Percentiles rank a stretch among this genome's conserved stretches.
These are phyloP conservation scores for Fistulinella cinereoalba DNA, from an alignment of 1,284 basidiomycete genomes.

Conservation along the genomic window DNA sequence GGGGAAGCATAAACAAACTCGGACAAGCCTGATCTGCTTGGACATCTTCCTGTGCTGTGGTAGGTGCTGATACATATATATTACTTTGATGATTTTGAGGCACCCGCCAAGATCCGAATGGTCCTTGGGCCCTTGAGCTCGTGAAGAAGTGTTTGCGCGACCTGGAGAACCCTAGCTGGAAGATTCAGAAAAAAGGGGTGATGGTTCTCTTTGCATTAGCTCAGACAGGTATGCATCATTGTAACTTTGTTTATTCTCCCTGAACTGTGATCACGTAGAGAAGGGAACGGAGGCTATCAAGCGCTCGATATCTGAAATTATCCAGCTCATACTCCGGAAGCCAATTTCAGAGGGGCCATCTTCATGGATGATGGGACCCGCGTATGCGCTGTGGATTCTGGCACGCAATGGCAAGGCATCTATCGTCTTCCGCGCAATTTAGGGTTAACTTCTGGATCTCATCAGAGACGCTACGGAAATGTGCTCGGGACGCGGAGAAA, in stretches of 20 bases:
- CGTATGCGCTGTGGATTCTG: slow-evolving; percentile 12
- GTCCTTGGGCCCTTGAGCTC: slow-evolving; percentile 11
- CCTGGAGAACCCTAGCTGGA: slow-evolving; percentile 15
- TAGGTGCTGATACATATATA: no score
- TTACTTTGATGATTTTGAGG: no score
- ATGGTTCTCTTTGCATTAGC: slow-evolving; percentile 23
- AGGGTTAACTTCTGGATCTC: background rate
- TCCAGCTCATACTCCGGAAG: slow-evolving; percentile 21
- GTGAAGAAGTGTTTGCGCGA: slow-evolving; percentile 11
- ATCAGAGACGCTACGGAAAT: slow-evolving; percentile 4
- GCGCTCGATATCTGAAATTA: slow-evolving; percentile 6
- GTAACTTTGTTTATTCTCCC: background rate
- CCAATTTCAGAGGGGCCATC: background rate
- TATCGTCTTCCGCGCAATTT: background rate
- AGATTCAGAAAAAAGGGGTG: slow-evolving; percentile 25
- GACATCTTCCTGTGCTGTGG: background rate
- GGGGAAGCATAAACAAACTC: background rate
- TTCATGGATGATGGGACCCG: slow-evolving; percentile 16
- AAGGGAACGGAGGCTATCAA: slow-evolving; percentile 14
- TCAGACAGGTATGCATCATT: slow-evolving; percentile 14
- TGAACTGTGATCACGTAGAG: slow-evolving; percentile 13
- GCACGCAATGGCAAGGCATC: slow-evolving; percentile 7
- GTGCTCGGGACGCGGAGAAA: background rate
- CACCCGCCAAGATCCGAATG: slow-evolving; percentile 2
- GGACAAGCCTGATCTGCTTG: background rate